A percentile compares a stretch with the other conserved stretches of the same genome.
Evolutionary conservation across 352 stramenopile species (phyloP).

Genomic region (Phytophthora brassicae): DNA sequence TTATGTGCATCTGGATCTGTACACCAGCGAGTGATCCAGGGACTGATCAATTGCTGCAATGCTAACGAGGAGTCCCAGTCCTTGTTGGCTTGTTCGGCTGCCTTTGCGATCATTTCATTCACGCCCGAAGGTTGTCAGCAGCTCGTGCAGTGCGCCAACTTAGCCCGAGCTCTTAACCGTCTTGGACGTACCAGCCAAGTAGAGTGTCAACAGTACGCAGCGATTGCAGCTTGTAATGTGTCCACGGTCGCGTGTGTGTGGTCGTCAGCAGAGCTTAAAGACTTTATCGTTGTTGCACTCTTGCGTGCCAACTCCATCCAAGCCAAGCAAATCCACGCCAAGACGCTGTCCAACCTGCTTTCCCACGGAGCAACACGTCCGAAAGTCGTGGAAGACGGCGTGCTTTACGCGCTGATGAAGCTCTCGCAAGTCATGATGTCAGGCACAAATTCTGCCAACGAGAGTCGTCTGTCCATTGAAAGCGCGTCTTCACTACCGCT

Average conservation of each 20-base stretch:
- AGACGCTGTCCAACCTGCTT: constrained; percentile 77
- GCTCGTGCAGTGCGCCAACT: constrained; percentile 44
- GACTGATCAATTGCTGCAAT: constrained; percentile 71
- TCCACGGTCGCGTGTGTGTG: constrained; percentile 70
- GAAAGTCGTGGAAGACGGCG: constrained; percentile 71
- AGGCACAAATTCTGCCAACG: constrained; percentile 1
- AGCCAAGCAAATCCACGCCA: constrained; percentile 83
- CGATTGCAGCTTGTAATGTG: constrained; percentile 79
- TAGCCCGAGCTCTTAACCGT: constrained; percentile 71
- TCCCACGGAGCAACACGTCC: constrained; percentile 53
- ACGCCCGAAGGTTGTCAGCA: constrained; percentile 56
- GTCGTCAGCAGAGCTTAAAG: constrained; percentile 72
- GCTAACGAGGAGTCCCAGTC: constrained; percentile 69
- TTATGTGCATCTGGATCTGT: constrained; percentile 60
- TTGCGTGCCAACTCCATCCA: constrained; percentile 76
- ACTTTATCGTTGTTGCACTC: constrained; percentile 81
- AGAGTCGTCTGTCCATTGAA: constrained; percentile 4
- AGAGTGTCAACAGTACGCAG: constrained; percentile 79
- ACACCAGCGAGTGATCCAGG: constrained; percentile 54
- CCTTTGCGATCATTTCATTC: constrained; percentile 83
- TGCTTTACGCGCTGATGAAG: constrained; percentile 82
- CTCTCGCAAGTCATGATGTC: constrained; percentile 64
- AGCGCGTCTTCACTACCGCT: neutral
- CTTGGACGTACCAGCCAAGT: constrained; percentile 71
- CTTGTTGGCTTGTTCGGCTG: constrained; percentile 67